Evolutionary conservation across 495 filamentous ascomycete genomes (phyloP), one percentile per base, ranked within the genome.

Genomic region (Trichoderma gamsii): DNA sequence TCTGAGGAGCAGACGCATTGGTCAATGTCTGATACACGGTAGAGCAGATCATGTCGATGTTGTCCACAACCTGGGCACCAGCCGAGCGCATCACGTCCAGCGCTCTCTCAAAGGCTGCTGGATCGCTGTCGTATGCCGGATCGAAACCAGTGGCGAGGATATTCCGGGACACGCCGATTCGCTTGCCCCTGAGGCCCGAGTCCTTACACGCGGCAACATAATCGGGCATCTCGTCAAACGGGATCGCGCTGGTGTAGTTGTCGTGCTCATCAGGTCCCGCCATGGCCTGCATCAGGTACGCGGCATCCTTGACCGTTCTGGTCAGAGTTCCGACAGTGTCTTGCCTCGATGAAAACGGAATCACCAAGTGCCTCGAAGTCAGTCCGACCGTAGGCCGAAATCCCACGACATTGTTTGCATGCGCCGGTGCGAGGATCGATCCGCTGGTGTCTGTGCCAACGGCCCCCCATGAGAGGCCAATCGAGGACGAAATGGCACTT

Each of bases 321-420:
- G 87, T 83, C 80, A 90, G 84, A 0, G 88, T 86, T 0, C 88
- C 88, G 32, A 89, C 78, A 0, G 87, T 90, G 70, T 90, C 89
- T 73, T 87, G 86, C 69, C 82, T 84, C 72, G 85, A 75, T 44
- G 78, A 83, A 66, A 89, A 83, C 21, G 88, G 88, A 32, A 90
- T 84, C 21, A 89, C 86, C 25, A 87, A 77, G 66, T 82, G 74
- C 12, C 87, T 77, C 15, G 85, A 88, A 7, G 85, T 89, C 2
- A 90, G 80, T 0, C 89, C 89, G 9, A 90, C 86, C 0, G 87
- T 87, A 0, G 89, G 88, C 73, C 90, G 90, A 72, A 88, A 86
- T 9, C 85, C 81, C 16, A 81, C 80, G 0, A 83, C 56, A 41
- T 81, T 79, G 78, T 81, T 85, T 27, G 69, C 51, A 29, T 77